Evolutionary conservation across 305 asterid genomes (phyloP).

Genomic region (Striga hermonthica): DNA sequence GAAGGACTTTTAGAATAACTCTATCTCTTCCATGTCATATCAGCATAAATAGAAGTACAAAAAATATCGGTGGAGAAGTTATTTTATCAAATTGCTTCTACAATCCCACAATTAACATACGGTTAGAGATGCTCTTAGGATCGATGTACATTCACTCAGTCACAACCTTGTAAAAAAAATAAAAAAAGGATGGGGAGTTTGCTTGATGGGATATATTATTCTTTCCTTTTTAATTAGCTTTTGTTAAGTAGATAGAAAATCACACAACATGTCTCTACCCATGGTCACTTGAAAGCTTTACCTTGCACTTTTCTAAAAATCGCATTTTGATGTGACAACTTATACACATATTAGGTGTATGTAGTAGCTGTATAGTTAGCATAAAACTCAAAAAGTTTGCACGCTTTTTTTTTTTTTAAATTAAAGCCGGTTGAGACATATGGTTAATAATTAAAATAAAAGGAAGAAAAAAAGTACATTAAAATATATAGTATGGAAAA

Average conservation of each 20-base stretch:
- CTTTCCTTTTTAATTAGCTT: background rate
- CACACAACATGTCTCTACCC: constrained; percentile 25
- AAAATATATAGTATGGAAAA: background rate
- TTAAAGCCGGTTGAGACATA: background rate
- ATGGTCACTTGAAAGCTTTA: constrained; percentile 17
- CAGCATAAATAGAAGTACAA: too few species aligned
- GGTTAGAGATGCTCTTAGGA: too few species aligned
- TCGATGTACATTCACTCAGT: too few species aligned
- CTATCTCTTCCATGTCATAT: too few species aligned
- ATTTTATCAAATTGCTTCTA: too few species aligned
- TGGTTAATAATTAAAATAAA: background rate
- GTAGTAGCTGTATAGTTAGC: background rate
- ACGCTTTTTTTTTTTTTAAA: constrained; percentile 18
- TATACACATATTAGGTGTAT: constrained; percentile 2
- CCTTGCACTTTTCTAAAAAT: background rate
- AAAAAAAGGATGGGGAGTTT: constrained; percentile 21
- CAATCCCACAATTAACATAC: too few species aligned
- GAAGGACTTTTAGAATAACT: too few species aligned
- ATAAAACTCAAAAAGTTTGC: constrained; percentile 25
- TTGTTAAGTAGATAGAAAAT: constrained; percentile 15
- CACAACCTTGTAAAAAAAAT: too few species aligned
- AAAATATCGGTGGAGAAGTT: too few species aligned
- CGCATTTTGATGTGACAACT: constrained; percentile 21
- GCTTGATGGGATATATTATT: constrained; percentile 14
- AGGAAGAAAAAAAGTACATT: background rate